Evolutionary conservation across 1,284 basidiomycete genomes (phyloP), one percentile per base, ranked within the genome.

Genomic region (Ceratobasidium papillatum): DNA sequence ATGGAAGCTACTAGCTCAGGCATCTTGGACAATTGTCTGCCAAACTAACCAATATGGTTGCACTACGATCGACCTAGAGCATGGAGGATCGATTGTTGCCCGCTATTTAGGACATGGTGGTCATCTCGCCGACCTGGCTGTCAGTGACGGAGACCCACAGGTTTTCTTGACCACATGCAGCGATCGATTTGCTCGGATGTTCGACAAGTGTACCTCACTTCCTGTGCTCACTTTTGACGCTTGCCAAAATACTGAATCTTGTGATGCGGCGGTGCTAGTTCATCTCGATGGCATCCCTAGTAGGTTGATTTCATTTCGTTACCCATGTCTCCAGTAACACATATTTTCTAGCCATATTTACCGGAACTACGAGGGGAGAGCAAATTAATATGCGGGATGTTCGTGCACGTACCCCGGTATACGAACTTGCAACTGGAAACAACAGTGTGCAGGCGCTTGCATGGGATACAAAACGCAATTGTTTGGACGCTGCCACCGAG

Each of bases 361-460:
- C 61, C 14, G 72, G 72, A 17, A 41, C 58, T 3, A 41, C 7
- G 7, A 62, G 56, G 54, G 25, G 11, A 2, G 59, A 74, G 30
- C 58, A 64, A 7, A 63, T 74, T 22, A 64, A 65, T 11, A 12
- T 62, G 30, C 65, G 72, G 72, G 72, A 74, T 32, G 47, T 74
- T 32, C 72, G 72, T 32, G 62, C 72, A 32, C 61, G 51, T 34
- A 36, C 59, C 14, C 11, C 47, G 4, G 58, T 65, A 0, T 74
- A 74, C 36, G 72, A 74, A 30, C 61, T 74, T 17, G 41, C 72
- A 9, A 74, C 72, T 34, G 72, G 72, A 19, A 74, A 74, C 38
- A 74, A 62, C 58, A 25, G 27, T 17, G 72, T 74, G 12, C 25
- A 22, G 17, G 43, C 58, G 30, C 61, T 74, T n/a, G 72, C 47